Evolutionary conservation across 176 grass and related monocot species (phyloP).

Genomic region (Musa schizocarpa): DNA sequence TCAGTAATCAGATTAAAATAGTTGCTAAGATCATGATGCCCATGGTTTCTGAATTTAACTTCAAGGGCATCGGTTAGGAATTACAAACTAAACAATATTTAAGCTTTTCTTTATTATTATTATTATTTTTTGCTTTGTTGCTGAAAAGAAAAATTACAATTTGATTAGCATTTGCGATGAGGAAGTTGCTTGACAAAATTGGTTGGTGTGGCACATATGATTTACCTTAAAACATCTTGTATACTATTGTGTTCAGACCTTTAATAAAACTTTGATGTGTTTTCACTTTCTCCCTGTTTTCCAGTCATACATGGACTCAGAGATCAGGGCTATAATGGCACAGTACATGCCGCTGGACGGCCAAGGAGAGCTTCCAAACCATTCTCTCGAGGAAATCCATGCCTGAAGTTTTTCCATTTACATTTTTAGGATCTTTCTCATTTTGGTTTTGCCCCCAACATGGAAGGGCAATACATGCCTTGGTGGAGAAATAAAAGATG

Average conservation of each 20-base stretch:
- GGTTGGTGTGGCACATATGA: neutral
- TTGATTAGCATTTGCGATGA: neutral
- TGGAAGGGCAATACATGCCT: neutral
- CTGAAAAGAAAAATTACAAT: too few species aligned
- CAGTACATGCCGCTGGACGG: conserved; percentile 16
- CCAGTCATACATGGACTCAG: conserved; percentile 20
- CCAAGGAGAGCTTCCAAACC: conserved; percentile 7
- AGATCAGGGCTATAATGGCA: conserved; percentile 21
- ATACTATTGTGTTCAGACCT: neutral
- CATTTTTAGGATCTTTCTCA: neutral
- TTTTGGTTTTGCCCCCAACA: neutral
- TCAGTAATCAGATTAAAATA: too few species aligned
- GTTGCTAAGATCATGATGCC: too few species aligned
- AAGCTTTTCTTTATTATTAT: too few species aligned
- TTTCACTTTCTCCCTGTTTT: neutral
- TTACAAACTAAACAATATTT: too few species aligned
- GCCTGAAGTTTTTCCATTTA: conserved; percentile 11
- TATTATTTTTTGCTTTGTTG: too few species aligned
- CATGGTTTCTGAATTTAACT: too few species aligned
- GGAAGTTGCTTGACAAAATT: neutral
- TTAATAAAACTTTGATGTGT: neutral
- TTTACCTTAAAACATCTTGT: neutral
- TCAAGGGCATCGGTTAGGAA: too few species aligned
- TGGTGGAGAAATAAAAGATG: neutral
- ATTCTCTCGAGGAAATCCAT: conserved; percentile 5